These are phyloP conservation scores for Ramaria sp. DNA, from an alignment of 768 basidiomycete species.

Conservation along the genomic window DNA sequence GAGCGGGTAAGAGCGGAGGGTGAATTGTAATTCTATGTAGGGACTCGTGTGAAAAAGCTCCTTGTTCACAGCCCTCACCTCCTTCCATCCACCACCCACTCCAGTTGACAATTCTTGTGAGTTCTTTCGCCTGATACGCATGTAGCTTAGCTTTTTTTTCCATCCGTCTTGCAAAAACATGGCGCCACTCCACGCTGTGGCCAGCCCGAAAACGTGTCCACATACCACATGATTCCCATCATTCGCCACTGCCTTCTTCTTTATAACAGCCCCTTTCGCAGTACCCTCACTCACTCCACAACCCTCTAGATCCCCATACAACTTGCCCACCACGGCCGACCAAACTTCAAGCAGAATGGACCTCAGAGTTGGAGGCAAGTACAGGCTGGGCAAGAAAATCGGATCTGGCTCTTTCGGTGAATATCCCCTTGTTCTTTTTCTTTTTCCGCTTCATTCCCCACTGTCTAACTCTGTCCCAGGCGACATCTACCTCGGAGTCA, in stretches of 20 bases:
- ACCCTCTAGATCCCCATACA: background rate
- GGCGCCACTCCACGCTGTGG: background rate
- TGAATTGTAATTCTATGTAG: background rate
- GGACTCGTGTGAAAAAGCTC: background rate
- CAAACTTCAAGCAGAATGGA: conserved; percentile 53
- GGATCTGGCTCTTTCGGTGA: conserved; percentile 95
- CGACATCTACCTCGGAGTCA: conserved; percentile 98
- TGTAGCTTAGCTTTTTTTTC: background rate
- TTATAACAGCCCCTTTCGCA: background rate
- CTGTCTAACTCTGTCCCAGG: conserved; percentile 29
- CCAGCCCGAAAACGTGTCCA: conserved; percentile 1
- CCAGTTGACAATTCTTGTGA: background rate
- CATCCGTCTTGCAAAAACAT: background rate
- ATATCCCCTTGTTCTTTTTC: conserved; percentile 20
- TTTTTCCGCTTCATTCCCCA: background rate
- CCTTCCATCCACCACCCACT: background rate
- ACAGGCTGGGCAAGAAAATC: conserved; percentile 98
- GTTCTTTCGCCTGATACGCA: background rate
- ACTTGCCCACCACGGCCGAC: conserved; percentile 52
- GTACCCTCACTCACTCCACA: background rate
- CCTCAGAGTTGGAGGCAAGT: conserved; percentile 87
- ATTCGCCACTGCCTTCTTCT: background rate
- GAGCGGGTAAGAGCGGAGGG: background rate
- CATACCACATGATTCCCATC: conserved; percentile 1
- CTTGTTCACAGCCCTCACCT: conserved; percentile 1